Conservation (phyloP, 2,329 filamentous ascomycete genomes). For the Celoporthe dispersa region DNA sequence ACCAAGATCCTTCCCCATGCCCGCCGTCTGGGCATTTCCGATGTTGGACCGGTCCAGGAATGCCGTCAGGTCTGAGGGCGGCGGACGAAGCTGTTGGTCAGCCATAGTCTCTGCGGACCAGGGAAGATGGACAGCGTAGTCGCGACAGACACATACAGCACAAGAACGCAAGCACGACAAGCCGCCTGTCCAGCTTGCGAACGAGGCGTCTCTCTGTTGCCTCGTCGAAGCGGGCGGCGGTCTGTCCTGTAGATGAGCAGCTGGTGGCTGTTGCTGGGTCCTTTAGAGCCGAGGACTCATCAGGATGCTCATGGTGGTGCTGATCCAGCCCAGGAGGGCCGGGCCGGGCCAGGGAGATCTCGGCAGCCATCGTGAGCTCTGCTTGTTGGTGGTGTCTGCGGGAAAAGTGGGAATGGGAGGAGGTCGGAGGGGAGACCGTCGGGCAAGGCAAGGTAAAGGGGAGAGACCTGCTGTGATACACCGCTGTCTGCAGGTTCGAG, state of each 20-base stretch:
- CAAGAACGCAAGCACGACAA: conserved; percentile 40
- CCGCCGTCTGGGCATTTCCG: conserved; percentile 44
- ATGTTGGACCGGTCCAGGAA: conserved; percentile 47
- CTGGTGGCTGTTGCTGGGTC: background rate
- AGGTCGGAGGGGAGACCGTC: too few relatives aligned
- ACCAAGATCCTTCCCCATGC: conserved; percentile 43
- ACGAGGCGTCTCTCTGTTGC: conserved; percentile 40
- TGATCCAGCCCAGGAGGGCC: background rate
- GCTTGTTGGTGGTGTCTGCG: background rate
- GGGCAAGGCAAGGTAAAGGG: background rate
- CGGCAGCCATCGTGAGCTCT: conserved; percentile 13
- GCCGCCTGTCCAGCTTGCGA: conserved; percentile 40
- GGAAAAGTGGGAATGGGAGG: background rate
- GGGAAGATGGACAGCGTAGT: background rate
- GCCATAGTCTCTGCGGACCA: background rate
- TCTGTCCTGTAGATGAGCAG: background rate
- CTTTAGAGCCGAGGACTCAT: background rate
- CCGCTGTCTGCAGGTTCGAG: background rate
- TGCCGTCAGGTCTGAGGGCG: conserved; percentile 39
- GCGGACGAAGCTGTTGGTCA: background rate
- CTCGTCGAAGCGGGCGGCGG: conserved; percentile 35
- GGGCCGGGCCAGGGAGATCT: conserved; percentile 7
- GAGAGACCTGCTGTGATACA: background rate
- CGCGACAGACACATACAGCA: conserved; percentile 34
- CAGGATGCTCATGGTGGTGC: background rate